Percentiles rank a stretch among this genome's conserved stretches.
Evolutionary conservation across 1,284 basidiomycete genomes (phyloP).

Genomic region (Cryptococcus amylolentus): DNA sequence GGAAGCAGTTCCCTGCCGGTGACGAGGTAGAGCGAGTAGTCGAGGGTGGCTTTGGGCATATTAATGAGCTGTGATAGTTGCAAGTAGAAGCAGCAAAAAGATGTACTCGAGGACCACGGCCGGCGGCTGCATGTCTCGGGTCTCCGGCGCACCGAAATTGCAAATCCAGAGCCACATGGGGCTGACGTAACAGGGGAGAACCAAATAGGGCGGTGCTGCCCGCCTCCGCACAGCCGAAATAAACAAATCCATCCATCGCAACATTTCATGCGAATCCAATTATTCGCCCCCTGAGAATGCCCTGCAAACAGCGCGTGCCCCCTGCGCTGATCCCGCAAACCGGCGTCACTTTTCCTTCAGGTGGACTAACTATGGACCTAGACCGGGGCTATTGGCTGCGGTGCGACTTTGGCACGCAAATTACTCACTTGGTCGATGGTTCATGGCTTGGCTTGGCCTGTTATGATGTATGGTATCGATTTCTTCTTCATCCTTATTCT

Average conservation of each 20-base stretch:
- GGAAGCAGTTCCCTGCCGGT: conserved; percentile 78
- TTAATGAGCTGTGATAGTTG: neutral
- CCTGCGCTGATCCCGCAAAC: neutral
- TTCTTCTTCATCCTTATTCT: neutral
- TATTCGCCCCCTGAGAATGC: neutral
- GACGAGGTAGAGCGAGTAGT: conserved; percentile 81
- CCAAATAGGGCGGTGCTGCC: no score
- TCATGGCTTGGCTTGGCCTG: neutral
- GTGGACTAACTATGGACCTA: neutral
- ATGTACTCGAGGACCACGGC: neutral
- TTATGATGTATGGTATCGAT: neutral
- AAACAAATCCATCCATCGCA: neutral
- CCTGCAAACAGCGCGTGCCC: neutral
- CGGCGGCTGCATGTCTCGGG: neutral
- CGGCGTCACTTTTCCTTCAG: neutral
- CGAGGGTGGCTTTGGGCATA: conserved; percentile 50
- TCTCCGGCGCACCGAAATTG: no score
- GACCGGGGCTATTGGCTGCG: neutral
- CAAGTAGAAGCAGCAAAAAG: neutral
- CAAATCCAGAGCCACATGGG: no score
- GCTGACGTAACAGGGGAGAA: no score
- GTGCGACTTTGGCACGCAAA: neutral
- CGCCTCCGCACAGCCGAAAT: no score
- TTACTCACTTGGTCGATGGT: neutral
- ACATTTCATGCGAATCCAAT: neutral